phyloP scores from a whole-genome alignment of 1,284 basidiomycete genomes.

The Moniliophthora roreri region DNA sequence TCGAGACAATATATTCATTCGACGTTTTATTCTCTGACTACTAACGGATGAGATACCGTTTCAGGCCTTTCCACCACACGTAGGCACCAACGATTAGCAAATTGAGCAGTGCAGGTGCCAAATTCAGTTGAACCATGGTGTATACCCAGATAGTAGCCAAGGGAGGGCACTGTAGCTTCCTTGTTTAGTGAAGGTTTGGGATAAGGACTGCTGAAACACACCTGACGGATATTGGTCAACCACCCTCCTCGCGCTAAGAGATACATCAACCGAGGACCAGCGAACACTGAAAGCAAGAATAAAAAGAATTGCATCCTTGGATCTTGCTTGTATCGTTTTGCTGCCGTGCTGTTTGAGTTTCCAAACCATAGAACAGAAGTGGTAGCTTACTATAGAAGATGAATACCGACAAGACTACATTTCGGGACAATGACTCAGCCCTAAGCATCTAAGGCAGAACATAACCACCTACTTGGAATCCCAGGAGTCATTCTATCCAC shows the following conservation, averaged over 20 bases:
- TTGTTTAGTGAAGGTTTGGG: neutral
- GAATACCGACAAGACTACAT: conserved; percentile 65
- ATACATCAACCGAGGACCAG: conserved; percentile 67
- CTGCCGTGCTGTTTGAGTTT: conserved; percentile 33
- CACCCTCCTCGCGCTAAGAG: conserved; percentile 67
- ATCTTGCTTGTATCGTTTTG: conserved; percentile 60
- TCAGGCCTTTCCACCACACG: conserved; percentile 53
- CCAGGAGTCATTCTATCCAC: conserved; percentile 56
- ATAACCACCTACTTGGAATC: conserved; percentile 60
- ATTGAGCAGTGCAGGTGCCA: conserved; percentile 59
- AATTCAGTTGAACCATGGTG: conserved; percentile 62
- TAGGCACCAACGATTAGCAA: conserved; percentile 53
- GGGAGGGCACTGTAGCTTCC: conserved; percentile 57
- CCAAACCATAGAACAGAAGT: no score
- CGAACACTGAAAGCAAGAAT: conserved; percentile 54
- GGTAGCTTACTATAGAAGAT: conserved; percentile 71
- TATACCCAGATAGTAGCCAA: conserved; percentile 77
- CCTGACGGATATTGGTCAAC: conserved; percentile 71
- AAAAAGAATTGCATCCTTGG: conserved; percentile 52
- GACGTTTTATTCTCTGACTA: neutral
- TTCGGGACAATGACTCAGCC: conserved; percentile 14
- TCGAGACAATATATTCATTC: no score
- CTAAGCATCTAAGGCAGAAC: conserved; percentile 2
- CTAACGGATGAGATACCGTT: conserved; percentile 7
- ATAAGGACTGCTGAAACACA: conserved; percentile 26